These are phyloP conservation scores for Trifolium pratense DNA, from an alignment of 306 rosid species.

Conservation along the genomic window DNA sequence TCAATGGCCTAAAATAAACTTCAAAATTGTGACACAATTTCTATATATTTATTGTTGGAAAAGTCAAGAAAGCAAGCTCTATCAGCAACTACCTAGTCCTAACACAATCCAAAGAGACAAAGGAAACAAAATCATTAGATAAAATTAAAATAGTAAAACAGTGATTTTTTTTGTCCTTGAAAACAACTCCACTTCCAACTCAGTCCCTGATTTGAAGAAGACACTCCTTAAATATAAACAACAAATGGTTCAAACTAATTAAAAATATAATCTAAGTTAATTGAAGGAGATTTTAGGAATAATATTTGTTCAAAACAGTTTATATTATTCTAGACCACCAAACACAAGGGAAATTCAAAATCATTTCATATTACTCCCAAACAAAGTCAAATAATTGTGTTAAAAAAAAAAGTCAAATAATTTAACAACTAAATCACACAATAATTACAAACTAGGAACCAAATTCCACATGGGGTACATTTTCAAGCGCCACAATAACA, in stretches of 20 bases:
- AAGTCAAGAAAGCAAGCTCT: slow-evolving; percentile 36
- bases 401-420: slow-evolving; percentile 16
- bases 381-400: slow-evolving; percentile 19
- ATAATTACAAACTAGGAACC: background rate
- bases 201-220: slow-evolving; percentile 8
- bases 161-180: slow-evolving; percentile 13
- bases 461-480: background rate
- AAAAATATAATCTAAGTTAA: background rate
- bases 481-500: background rate
- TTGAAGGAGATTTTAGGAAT: background rate
- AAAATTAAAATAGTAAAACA: slow-evolving; percentile 12
- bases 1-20: slow-evolving; percentile 13
- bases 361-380: background rate
- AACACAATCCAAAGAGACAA: slow-evolving; percentile 21
- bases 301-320: background rate
- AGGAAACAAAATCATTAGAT: slow-evolving; percentile 7
- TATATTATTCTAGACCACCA: background rate
- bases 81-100: slow-evolving; percentile 34
- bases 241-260: background rate
- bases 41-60: background rate
- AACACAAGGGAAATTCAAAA: background rate
- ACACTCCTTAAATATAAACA: background rate
- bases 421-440: slow-evolving; percentile 13
- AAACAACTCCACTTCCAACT: slow-evolving; percentile 24
- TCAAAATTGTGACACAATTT: slow-evolving; percentile 2